Conservation (phyloP, 116 monocot species). For the Zostera marina region DNA sequence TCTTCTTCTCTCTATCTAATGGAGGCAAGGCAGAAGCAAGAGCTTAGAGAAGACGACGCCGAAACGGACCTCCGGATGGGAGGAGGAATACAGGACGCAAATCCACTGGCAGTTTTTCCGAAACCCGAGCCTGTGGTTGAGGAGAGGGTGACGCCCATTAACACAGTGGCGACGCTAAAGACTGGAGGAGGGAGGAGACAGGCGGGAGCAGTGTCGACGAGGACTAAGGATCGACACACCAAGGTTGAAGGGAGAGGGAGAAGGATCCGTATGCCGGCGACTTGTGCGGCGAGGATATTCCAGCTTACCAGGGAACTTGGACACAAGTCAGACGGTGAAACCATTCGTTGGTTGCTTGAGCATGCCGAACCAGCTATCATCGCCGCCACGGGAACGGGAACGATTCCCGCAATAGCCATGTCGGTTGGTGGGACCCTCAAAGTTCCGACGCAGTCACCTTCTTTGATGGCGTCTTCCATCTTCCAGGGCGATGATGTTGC, state of each 20-base stretch:
- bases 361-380: conserved; percentile 68
- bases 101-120: not conserved
- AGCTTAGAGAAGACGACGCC: conserved; percentile 3
- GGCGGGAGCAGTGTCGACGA: conserved; percentile 8
- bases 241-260: conserved; percentile 70
- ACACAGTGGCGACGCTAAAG: not conserved
- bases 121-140: conserved; percentile 1
- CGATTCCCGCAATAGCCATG: conserved; percentile 56
- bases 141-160: not conserved
- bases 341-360: conserved; percentile 63
- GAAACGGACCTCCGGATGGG: conserved; percentile 10
- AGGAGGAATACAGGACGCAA: not conserved
- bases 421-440: conserved; percentile 41
- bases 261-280: conserved; percentile 67
- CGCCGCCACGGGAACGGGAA: conserved; percentile 66
- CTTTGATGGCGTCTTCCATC: conserved; percentile 2
- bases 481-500: conserved; percentile 2
- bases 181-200: not conserved
- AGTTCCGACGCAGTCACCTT: conserved; percentile 37
- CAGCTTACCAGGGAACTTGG: conserved; percentile 65
- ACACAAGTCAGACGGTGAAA: conserved; percentile 77
- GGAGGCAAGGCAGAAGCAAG: conserved; percentile 8
- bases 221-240: conserved; percentile 58
- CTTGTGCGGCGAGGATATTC: conserved; percentile 64
- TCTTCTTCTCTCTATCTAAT: not conserved